Percentiles rank a stretch among this genome's conserved stretches.
Evolutionary conservation across 139 green algal genomes (phyloP).

Genomic region (Eudorina sp.): DNA sequence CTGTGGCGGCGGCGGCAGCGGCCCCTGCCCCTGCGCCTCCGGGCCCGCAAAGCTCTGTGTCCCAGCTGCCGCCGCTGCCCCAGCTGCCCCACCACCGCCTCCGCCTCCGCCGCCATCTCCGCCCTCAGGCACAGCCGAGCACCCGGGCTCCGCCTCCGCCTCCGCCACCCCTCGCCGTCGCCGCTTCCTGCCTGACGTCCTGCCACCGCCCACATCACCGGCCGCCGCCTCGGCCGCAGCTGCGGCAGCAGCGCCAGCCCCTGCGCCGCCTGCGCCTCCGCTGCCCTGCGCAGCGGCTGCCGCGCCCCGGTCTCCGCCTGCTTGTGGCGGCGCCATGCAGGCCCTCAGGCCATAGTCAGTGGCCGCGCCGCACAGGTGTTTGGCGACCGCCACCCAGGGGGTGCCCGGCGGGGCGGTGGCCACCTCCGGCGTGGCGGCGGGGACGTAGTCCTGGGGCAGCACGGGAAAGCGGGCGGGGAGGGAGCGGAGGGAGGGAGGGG

Average conservation of each 20-base stretch:
- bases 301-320: no score
- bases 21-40: no score
- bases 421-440: slow-evolving; percentile 38
- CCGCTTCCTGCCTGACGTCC: not conserved
- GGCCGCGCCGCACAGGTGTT: slow-evolving; percentile 88
- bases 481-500: no score
- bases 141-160: not conserved
- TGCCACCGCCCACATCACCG: not conserved
- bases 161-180: not conserved
- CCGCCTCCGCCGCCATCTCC: not conserved
- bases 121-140: no score
- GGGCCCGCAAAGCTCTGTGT: no score
- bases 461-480: no score
- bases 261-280: no score
- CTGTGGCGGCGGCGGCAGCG: no score
- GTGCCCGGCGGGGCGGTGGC: not conserved
- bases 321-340: slow-evolving; percentile 8
- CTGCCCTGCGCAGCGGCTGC: no score
- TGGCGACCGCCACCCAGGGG: slow-evolving; percentile 75
- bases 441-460: slow-evolving; percentile 67
- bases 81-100: not conserved
- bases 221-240: not conserved
- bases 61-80: not conserved
- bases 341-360: slow-evolving; percentile 80
- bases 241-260: not conserved